These are phyloP conservation scores for Begonia loranthoides DNA, from an alignment of 306 rosid species.

Conservation along the genomic window DNA sequence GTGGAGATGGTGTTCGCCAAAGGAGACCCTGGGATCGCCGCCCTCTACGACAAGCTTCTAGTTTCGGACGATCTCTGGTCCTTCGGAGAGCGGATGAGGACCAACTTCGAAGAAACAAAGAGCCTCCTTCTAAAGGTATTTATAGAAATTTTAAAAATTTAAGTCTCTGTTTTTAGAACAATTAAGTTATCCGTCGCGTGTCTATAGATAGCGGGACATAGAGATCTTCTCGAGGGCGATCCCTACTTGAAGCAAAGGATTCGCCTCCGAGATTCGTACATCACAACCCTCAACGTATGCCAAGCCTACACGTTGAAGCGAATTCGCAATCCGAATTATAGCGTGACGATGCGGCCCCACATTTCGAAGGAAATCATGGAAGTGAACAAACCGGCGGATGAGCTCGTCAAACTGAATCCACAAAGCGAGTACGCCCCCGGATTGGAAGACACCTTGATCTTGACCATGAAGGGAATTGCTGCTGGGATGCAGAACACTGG, in stretches of 20 bases:
- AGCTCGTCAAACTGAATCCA: conserved; percentile 73
- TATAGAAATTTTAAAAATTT: neutral
- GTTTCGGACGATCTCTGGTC: conserved; percentile 79
- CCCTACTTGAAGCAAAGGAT: conserved; percentile 90
- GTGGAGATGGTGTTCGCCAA: conserved; percentile 99
- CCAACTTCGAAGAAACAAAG: conserved; percentile 70
- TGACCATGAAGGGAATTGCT: conserved; percentile 99
- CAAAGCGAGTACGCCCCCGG: conserved; percentile 94
- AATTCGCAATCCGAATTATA: conserved; percentile 58
- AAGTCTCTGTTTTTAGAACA: too few species aligned
- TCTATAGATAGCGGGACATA: conserved; percentile 79
- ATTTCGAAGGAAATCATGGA: conserved; percentile 55
- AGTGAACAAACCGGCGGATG: conserved; percentile 51
- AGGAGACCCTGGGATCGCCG: conserved; percentile 82
- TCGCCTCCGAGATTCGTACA: conserved; percentile 73
- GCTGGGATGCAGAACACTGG: conserved; percentile 99
- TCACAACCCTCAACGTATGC: conserved; percentile 84
- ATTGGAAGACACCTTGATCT: conserved; percentile 89
- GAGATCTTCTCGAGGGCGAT: conserved; percentile 92
- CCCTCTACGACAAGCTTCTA: conserved; percentile 69
- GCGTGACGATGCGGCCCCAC: conserved; percentile 43
- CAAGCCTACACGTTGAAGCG: conserved; percentile 96
- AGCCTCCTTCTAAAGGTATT: conserved; percentile 66
- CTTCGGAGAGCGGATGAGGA: conserved; percentile 61
- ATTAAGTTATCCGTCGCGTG: too few species aligned